phyloP scores from a whole-genome alignment of 495 filamentous ascomycete species.

The Aspergillus taichungensis region DNA sequence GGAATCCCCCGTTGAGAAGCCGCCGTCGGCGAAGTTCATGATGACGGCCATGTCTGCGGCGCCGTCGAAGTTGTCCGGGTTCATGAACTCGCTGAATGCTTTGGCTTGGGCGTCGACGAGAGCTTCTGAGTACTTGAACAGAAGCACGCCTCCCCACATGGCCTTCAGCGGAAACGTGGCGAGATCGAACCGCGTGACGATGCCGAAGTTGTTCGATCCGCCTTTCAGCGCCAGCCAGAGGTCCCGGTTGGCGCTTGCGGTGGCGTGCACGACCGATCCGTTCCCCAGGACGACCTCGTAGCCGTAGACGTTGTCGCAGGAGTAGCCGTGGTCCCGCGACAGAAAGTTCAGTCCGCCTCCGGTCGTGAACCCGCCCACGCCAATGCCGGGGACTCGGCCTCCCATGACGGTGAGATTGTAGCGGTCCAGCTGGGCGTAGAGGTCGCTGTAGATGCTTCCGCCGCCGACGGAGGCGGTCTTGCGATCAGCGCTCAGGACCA shows the following conservation, averaged over 20 bases:
- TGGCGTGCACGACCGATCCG: constrained; percentile 24
- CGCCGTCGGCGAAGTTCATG: background rate
- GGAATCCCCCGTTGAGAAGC: too few species aligned
- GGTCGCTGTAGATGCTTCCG: background rate
- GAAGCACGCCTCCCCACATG: constrained; percentile 27
- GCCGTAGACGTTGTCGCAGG: constrained; percentile 35
- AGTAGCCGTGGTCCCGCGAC: constrained; percentile 32
- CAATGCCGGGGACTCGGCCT: constrained; percentile 42
- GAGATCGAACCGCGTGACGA: constrained; percentile 28
- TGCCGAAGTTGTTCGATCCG: constrained; percentile 14
- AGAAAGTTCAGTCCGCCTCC: constrained; percentile 16
- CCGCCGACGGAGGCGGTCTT: constrained; percentile 20
- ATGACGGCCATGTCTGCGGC: background rate
- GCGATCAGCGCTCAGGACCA: constrained; percentile 27
- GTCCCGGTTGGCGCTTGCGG: constrained; percentile 21
- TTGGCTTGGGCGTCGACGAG: background rate
- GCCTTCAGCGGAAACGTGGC: constrained; percentile 20
- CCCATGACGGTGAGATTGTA: constrained; percentile 41
- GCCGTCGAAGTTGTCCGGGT: background rate
- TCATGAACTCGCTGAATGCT: background rate
- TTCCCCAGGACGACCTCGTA: constrained; percentile 37
- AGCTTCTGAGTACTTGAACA: constrained; percentile 2
- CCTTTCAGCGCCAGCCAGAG: constrained; percentile 34
- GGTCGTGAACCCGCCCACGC: constrained; percentile 42
- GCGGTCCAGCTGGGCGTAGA: constrained; percentile 33